phyloP scores from a whole-genome alignment of 2,329 filamentous ascomycete genomes.

The Raffaelea albimanens region DNA sequence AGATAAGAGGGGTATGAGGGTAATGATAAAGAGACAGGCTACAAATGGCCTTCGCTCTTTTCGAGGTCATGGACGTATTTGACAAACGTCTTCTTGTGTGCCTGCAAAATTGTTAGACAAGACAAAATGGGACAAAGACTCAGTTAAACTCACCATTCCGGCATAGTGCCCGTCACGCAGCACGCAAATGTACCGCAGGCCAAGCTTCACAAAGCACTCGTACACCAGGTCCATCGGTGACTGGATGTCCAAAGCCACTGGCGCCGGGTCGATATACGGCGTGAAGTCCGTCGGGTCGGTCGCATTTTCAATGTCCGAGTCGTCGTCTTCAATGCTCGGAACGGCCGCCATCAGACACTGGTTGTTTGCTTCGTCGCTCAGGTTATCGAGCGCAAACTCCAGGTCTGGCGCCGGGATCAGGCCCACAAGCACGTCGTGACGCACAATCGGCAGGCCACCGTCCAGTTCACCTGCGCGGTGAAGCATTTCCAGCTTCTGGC shows the following conservation, averaged over 20 bases:
- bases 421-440: constrained; percentile 71
- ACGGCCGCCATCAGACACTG: constrained; percentile 76
- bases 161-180: constrained; percentile 75
- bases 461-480: constrained; percentile 85
- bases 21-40: not conserved
- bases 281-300: constrained; percentile 76
- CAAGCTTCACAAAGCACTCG: constrained; percentile 91
- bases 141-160: constrained; percentile 59
- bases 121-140: not conserved
- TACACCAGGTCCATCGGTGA: constrained; percentile 93
- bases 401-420: constrained; percentile 90
- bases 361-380: constrained; percentile 63
- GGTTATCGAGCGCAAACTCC: constrained; percentile 80
- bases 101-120: constrained; percentile 30
- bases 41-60: constrained; percentile 16
- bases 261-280: constrained; percentile 82
- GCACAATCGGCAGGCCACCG: constrained; percentile 79
- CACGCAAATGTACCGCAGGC: constrained; percentile 86
- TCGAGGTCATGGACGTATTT: constrained; percentile 85
- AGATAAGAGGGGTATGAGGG: too few relatives aligned
- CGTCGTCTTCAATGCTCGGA: constrained; percentile 54
- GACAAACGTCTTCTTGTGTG: constrained; percentile 95
- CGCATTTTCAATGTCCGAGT: constrained; percentile 45
- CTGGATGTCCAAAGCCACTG: constrained; percentile 76
- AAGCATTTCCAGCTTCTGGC: constrained; percentile 70